Base-by-base conservation (phyloP, 2,329 filamentous ascomycete species). In the Alternaria dauci region DNA sequence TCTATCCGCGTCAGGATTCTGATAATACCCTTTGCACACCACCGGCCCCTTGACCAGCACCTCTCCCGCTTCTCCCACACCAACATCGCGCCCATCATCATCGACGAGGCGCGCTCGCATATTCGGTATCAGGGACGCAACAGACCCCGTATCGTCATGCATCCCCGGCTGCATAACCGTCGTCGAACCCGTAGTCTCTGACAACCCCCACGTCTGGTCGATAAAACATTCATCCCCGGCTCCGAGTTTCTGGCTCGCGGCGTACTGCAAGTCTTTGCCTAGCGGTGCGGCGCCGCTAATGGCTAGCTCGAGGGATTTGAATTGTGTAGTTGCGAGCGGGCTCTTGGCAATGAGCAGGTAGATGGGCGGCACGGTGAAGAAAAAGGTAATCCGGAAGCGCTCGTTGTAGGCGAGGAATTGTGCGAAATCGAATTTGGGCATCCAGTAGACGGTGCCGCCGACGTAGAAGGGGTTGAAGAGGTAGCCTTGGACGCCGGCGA, bases 341-440 rank as follows among this genome's bases (percentile, higher is more conserved):
- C 79, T 81, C 72, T 88, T 89, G 7, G 86, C 84, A 58, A 90
- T 86, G 16, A 83, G 80, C 14, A 88, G 80, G 67, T 81, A 88
- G 55, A 90, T 86, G 1, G 87, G 86, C 8, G 88, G 88, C 1
- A 89, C 87, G 5, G 82, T 86, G 70, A 89, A 84, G 71, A 89
- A 84, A 52, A 73, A 78, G 0, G 85, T 88, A 62, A 88, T 81
- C 11, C 75, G 73, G 68, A 85, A 83, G 50, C 80, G 79, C 42
- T 80, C 80, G 66, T 80, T 81, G 73, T 87, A 83, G 39, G 78
- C 75, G 53, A 89, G 80, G 70, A 90, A 88, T 38, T 82, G 77
- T 2, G 74, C 71, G 59, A 87, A 86, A 61, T 87, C 82, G 71
- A 89, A 90, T 41, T 79, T 81, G 4, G 82, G 78, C 87, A 90